A percentile compares a stretch with the other conserved stretches of the same genome.
phyloP scores from a whole-genome alignment of 2,329 filamentous ascomycete genomes.

The Aspergillus puulaauensis region DNA sequence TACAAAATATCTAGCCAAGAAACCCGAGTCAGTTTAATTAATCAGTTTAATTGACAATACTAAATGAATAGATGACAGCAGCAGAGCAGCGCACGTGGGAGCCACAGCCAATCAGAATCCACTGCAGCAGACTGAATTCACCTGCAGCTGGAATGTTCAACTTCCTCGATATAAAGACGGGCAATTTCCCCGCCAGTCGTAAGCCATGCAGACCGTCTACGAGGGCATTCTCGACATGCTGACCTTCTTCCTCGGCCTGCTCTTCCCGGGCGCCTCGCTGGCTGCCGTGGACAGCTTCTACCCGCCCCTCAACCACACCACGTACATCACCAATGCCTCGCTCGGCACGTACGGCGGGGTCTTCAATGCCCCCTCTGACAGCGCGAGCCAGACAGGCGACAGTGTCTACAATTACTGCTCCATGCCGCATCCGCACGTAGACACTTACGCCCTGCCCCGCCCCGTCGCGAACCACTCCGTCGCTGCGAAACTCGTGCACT shows the following conservation, averaged over 20 bases:
- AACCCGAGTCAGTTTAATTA: no score
- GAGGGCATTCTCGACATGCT: constrained; percentile 18
- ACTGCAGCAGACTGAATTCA: no score
- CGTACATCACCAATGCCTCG: constrained; percentile 37
- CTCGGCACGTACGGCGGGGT: constrained; percentile 39
- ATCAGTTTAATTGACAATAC: no score
- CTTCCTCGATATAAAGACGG: background rate
- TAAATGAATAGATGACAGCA: no score
- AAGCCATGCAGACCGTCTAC: constrained; percentile 13
- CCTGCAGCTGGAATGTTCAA: background rate
- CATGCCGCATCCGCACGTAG: constrained; percentile 39
- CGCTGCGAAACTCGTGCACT: constrained; percentile 34
- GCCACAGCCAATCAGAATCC: no score
- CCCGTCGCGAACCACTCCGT: constrained; percentile 27
- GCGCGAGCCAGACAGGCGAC: constrained; percentile 22
- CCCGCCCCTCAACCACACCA: constrained; percentile 38
- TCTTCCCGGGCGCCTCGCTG: constrained; percentile 10
- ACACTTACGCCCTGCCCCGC: constrained; percentile 32
- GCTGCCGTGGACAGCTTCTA: constrained; percentile 30
- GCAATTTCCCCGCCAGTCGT: background rate
- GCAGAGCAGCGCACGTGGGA: no score
- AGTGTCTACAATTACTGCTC: constrained; percentile 41
- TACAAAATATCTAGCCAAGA: no score
- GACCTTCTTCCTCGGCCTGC: constrained; percentile 9
- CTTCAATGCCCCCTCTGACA: constrained; percentile 29